These are phyloP conservation scores for Tetrahymena borealis DNA, from an alignment of 73 alveolate genomes.

Conservation along the genomic window DNA sequence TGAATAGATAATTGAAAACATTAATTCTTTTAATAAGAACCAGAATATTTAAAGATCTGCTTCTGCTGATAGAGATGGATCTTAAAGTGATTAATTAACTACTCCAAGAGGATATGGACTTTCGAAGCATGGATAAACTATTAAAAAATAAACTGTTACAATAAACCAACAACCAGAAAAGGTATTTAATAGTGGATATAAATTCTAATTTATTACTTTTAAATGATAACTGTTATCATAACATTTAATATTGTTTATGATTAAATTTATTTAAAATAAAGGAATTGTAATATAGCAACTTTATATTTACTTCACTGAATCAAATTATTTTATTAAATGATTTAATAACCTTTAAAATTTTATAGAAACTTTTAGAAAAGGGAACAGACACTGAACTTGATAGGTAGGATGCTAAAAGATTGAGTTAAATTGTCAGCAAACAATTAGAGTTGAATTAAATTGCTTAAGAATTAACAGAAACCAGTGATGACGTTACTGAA, in stretches of 20 bases:
- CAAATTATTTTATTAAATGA: neutral
- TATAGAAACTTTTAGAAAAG: constrained; percentile 15
- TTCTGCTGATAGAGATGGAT: too few relatives aligned
- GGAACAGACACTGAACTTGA: constrained; percentile 38
- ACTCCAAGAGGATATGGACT: too few relatives aligned
- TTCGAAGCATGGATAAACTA: too few relatives aligned
- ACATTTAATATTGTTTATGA: too few relatives aligned
- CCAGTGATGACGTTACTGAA: constrained; percentile 14
- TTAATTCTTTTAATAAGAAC: neutral
- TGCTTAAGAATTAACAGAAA: constrained; percentile 18
- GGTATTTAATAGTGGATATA: too few relatives aligned
- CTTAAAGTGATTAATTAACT: too few relatives aligned
- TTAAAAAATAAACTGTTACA: too few relatives aligned
- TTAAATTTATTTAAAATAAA: neutral
- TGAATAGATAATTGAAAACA: neutral
- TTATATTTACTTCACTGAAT: neutral
- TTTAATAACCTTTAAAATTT: too few relatives aligned
- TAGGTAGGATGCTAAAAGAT: constrained; percentile 31
- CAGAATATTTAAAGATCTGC: too few relatives aligned
- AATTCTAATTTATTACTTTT: too few relatives aligned
- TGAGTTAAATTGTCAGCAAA: neutral
- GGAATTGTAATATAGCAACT: neutral
- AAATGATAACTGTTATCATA: too few relatives aligned
- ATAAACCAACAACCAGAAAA: too few relatives aligned
- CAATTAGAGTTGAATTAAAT: constrained; percentile 10